phyloP scores from a whole-genome alignment of 805 yeast genomes.

The Candida tammaniensis region DNA sequence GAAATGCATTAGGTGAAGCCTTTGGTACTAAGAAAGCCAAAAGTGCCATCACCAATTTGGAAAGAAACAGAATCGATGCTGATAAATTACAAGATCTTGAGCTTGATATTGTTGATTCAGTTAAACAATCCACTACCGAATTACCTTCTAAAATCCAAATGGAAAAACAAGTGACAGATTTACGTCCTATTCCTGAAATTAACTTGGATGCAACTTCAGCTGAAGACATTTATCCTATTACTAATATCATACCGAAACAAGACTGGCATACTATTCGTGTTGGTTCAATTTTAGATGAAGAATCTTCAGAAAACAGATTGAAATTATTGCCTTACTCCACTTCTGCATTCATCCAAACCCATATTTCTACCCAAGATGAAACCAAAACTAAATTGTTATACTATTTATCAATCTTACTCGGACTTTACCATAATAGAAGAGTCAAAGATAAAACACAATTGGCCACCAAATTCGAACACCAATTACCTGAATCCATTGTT shows the following conservation, averaged over 20 bases:
- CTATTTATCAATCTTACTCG: constrained; percentile 76
- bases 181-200: constrained; percentile 81
- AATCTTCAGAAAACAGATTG: constrained; percentile 43
- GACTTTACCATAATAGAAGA: constrained; percentile 74
- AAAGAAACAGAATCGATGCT: constrained; percentile 83
- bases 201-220: constrained; percentile 77
- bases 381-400: constrained; percentile 68
- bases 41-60: constrained; percentile 78
- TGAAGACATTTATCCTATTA: constrained; percentile 77
- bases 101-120: constrained; percentile 77
- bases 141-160: constrained; percentile 73
- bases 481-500: constrained; percentile 69
- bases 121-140: constrained; percentile 63
- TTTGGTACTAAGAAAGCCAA: constrained; percentile 97
- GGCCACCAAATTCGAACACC: constrained; percentile 53
- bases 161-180: constrained; percentile 52
- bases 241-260: constrained; percentile 62
- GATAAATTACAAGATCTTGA: constrained; percentile 73
- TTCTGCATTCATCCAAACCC: constrained; percentile 53
- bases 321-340: constrained; percentile 61
- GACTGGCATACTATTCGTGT: constrained; percentile 67
- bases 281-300: constrained; percentile 55
- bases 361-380: constrained; percentile 39
- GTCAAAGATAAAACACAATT: constrained; percentile 56
- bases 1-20: constrained; percentile 88